Evolutionary conservation across 768 basidiomycete genomes (phyloP), one percentile per base, ranked within the genome.

Genomic region (Boletus vermiculosoides): DNA sequence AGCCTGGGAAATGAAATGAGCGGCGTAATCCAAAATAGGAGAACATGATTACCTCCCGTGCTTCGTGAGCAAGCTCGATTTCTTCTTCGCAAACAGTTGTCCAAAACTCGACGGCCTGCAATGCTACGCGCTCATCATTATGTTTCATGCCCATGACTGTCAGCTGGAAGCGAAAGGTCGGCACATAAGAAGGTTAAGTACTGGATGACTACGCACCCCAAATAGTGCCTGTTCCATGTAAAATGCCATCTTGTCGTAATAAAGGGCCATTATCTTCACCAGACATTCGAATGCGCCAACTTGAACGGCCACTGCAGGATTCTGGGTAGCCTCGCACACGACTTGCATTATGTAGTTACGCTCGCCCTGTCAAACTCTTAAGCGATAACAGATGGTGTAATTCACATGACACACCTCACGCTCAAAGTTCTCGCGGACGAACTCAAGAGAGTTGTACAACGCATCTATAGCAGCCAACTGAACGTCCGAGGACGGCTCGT

Each of bases 281-380:
- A 99, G 78, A 74, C 91, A 94, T 71, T 97, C 94, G 66, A 97
- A 99, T 5, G 97, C 89, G 31, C 87, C 92, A n/a, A 97, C 90
- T 77, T 98, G 96, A 36, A 98, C 94, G 36, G 80, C 73, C 3
- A 89, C 84, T 2, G 85, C 74, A 1, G 81, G 58, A 64, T 87
- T 94, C 72, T 98, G 97, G 0, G 97, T 98, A 0, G 96, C 96
- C 69, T 98, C 97, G 70, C 97, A 99, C 18, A 98, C 92, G 42
- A 98, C 94, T 77, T 99, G 97, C 97, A 99, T 99, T 74, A 99
- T 98, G 77, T 97, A 98, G 76, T 98, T 99, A 47, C 97, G 86
- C 74, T 99, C 97, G 63, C 97, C 97, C 94, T 98, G 67, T 13
- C 57, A 25, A 51, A 36, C 51, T 34, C 41, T 45, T 46, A 40